phyloP scores from a whole-genome alignment of 2,329 filamentous ascomycete genomes.

The Chrysoporthe austroafricana region DNA sequence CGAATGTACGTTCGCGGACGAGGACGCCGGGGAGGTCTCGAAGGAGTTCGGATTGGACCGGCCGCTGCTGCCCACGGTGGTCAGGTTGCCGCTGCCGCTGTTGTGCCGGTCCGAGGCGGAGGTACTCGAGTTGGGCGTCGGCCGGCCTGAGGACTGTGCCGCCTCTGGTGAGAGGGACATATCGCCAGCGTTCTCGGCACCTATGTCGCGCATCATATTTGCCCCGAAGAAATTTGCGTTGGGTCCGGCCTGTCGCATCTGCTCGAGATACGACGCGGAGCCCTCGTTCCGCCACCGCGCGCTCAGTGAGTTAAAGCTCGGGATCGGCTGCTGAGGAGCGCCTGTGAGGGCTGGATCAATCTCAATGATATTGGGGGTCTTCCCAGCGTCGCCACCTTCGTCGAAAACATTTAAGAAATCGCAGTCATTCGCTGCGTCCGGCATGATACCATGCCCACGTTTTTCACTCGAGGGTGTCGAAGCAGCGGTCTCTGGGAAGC shows the following conservation, averaged over 20 bases:
- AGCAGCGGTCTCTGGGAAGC: neutral
- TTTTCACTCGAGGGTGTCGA: conserved; percentile 25
- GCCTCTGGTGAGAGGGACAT: conserved; percentile 54
- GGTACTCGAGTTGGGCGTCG: conserved; percentile 62
- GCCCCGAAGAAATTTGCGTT: conserved; percentile 30
- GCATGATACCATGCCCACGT: conserved; percentile 42
- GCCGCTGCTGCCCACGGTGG: conserved; percentile 28
- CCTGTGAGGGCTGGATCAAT: conserved; percentile 40
- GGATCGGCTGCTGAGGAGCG: conserved; percentile 32
- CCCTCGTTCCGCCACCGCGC: conserved; percentile 21
- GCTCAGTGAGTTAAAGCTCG: conserved; percentile 36
- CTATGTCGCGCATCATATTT: conserved; percentile 44
- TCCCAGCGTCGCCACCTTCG: conserved; percentile 46
- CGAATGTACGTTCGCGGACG: conserved; percentile 45
- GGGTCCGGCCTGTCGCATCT: conserved; percentile 31
- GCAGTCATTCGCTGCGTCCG: conserved; percentile 49
- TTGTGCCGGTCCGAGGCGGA: conserved; percentile 47
- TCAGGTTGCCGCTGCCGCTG: conserved; percentile 20
- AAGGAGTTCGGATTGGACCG: conserved; percentile 52
- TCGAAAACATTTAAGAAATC: conserved; percentile 45
- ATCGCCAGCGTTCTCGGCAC: conserved; percentile 49
- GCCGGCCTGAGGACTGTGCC: conserved; percentile 53
- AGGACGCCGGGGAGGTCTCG: conserved; percentile 54
- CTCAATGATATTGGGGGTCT: conserved; percentile 46
- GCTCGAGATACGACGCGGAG: conserved; percentile 9